Evolutionary conservation across 73 alveolate genomes (phyloP).

Genomic region (Paramecium tetraurelia): DNA sequence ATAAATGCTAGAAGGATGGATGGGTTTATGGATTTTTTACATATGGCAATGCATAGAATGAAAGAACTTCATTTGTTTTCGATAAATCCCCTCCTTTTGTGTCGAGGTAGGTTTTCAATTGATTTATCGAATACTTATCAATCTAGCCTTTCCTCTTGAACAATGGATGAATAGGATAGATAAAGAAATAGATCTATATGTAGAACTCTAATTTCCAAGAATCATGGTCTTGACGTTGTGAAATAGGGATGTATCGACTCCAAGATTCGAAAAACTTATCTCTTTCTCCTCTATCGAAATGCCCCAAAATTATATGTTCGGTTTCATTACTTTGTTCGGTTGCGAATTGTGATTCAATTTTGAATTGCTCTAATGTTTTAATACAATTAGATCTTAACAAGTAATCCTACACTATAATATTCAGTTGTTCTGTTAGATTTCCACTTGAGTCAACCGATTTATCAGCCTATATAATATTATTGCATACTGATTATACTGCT

Average conservation of each 20-base stretch:
- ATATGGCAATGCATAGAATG: constrained; percentile 95
- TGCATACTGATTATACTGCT: not conserved
- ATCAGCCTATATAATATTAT: not conserved
- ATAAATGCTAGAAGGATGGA: constrained; percentile 80
- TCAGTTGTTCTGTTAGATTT: constrained; percentile 2
- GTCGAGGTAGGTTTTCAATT: constrained; percentile 87
- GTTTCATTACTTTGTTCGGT: not conserved
- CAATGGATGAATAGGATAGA: constrained; percentile 90
- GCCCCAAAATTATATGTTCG: constrained; percentile 25
- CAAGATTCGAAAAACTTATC: constrained; percentile 86
- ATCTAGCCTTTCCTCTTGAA: constrained; percentile 69
- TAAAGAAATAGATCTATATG: constrained; percentile 89
- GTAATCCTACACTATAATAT: constrained; percentile 79
- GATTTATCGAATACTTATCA: constrained; percentile 81
- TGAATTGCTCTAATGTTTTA: constrained; percentile 85
- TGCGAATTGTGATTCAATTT: constrained; percentile 62
- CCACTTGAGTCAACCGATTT: constrained; percentile 16
- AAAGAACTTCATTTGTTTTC: constrained; percentile 91
- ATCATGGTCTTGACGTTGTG: constrained; percentile 78
- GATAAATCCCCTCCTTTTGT: constrained; percentile 82
- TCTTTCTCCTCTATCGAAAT: constrained; percentile 90
- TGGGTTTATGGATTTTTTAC: constrained; percentile 90
- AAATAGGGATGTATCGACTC: constrained; percentile 90
- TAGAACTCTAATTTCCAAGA: constrained; percentile 88
- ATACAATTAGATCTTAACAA: constrained; percentile 84